A percentile compares a stretch with the other conserved stretches of the same genome.
Evolutionary conservation across 208 protist genomes (phyloP).

Genomic region (Zelonia costaricensis): DNA sequence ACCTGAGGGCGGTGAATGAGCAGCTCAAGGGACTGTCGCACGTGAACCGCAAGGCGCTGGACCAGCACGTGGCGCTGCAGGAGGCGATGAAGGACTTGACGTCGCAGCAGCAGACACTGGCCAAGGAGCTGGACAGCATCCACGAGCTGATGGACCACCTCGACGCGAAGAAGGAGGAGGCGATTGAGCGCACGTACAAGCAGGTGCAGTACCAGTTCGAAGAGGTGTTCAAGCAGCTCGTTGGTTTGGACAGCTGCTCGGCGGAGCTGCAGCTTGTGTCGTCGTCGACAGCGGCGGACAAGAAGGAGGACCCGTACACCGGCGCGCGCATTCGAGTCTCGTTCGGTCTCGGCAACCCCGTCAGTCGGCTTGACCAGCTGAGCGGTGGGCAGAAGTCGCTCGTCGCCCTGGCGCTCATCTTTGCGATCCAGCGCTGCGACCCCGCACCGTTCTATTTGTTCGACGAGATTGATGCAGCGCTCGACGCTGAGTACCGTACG

Average conservation of each 20-base stretch:
- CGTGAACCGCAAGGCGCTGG: constrained; percentile 98
- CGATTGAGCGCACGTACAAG: constrained; percentile 98
- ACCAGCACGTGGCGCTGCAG: constrained; percentile 95
- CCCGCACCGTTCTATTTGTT: constrained; percentile 99
- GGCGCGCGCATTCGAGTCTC: constrained; percentile 93
- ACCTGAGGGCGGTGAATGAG: constrained; percentile 77
- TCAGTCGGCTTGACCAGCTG: constrained; percentile 93
- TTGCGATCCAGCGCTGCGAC: constrained; percentile 99
- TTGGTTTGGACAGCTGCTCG: constrained; percentile 85
- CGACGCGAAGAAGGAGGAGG: constrained; percentile 97
- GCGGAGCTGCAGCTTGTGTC: constrained; percentile 83
- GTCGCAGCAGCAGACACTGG: constrained; percentile 75
- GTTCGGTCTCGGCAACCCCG: constrained; percentile 78
- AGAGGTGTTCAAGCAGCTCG: constrained; percentile 96
- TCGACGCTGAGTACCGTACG: constrained; percentile 96
- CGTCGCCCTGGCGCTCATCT: constrained; percentile 98
- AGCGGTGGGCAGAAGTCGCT: constrained; percentile 99
- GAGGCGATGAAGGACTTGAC: constrained; percentile 88
- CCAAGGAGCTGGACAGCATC: constrained; percentile 91
- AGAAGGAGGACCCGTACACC: constrained; percentile 78
- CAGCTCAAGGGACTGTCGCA: constrained; percentile 92
- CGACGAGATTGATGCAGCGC: constrained; percentile 99
- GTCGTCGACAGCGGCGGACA: constrained; percentile 8
- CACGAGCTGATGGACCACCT: constrained; percentile 94
- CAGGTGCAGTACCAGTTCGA: constrained; percentile 97